Base-by-base conservation (phyloP, 306 rosid genomes). In the Ormosia emarginata region DNA sequence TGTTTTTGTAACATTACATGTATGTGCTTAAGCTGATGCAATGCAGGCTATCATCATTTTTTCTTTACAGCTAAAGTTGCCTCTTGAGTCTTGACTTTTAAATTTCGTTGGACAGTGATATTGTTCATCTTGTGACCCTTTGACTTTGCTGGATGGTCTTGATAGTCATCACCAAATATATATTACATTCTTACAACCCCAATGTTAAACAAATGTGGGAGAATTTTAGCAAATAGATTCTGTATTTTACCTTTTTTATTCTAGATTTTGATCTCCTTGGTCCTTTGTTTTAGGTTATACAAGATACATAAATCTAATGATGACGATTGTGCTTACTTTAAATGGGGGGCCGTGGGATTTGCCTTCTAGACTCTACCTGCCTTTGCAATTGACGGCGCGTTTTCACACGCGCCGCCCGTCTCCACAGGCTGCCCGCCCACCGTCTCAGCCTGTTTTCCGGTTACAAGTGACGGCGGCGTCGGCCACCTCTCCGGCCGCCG, bases 221-320 rank as follows among this genome's bases (percentile, higher is more conserved):
- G 14, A 52, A 34, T 29, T 73, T 62, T 37, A 76, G 58, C 72
- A 52, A 67, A 75, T 71, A 43, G 52, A 37, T 39, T 74, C 36
- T 39, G 44, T 24, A 47, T n/a, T 83, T 69, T 68, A 49, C 49
- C 68, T 40, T 77, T 82, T 66, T 13, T 3, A 32, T 8, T 68
- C 17, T 67, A 55, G 30, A 56, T 40, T 11, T 36, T 57, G 44
- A 46, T 67, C 71, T 74, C 30, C 59, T 67, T 67, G 82, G 43
- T 62, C 62, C 50, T 69, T 69, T 77, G 78, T 67, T 40, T 77
- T 77, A 43, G 82, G 43, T 78, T 43, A 49, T 73, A 39, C 69
- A 13, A 14, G 33, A 69, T 82, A 32, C 18, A 39, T 70, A 62
- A 73, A 70, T 50, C 62, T 30, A 49, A 62, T 71, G 53, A 66